phyloP scores from a whole-genome alignment of 192 early-diverging fungal species.

The Entophlyctis luteolus region DNA sequence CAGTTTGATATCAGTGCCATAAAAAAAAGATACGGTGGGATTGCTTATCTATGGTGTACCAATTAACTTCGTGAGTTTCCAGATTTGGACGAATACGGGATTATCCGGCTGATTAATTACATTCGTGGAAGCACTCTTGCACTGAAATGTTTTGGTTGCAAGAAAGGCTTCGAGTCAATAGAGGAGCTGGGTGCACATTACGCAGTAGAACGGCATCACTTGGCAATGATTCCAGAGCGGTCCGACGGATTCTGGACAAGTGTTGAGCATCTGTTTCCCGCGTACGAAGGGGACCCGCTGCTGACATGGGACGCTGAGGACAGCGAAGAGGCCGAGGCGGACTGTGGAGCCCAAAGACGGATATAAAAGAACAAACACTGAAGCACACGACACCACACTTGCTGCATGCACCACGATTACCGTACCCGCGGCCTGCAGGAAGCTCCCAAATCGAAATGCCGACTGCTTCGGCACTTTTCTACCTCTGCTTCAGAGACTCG shows the following conservation, averaged over 20 bases:
- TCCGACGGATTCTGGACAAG: slow-evolving; percentile 64
- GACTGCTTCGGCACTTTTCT: too few relatives aligned
- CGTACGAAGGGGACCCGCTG: slow-evolving; percentile 81
- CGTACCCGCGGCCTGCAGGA: too few relatives aligned
- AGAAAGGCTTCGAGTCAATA: slow-evolving; percentile 40
- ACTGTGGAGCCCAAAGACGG: too few relatives aligned
- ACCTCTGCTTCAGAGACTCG: too few relatives aligned
- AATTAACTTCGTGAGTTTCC: not conserved
- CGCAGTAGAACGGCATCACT: slow-evolving; percentile 17
- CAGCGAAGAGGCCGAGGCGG: slow-evolving; percentile 55
- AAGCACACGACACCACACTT: too few relatives aligned
- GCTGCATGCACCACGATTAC: too few relatives aligned
- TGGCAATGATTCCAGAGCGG: slow-evolving; percentile 11
- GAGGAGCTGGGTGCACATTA: slow-evolving; percentile 62
- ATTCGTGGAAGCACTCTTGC: slow-evolving; percentile 64
- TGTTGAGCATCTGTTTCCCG: slow-evolving; percentile 71
- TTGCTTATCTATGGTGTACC: not conserved
- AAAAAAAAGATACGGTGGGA: slow-evolving; percentile 9
- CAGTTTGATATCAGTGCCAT: slow-evolving; percentile 69
- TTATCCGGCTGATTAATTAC: slow-evolving; percentile 76
- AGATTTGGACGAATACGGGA: slow-evolving; percentile 47
- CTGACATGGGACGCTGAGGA: slow-evolving; percentile 69
- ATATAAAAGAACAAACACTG: not conserved
- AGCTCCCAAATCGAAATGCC: too few relatives aligned
- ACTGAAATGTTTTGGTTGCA: slow-evolving; percentile 70